These are phyloP conservation scores for Tulasnella sp. DNA, from an alignment of 768 basidiomycete species.

Conservation along the genomic window DNA sequence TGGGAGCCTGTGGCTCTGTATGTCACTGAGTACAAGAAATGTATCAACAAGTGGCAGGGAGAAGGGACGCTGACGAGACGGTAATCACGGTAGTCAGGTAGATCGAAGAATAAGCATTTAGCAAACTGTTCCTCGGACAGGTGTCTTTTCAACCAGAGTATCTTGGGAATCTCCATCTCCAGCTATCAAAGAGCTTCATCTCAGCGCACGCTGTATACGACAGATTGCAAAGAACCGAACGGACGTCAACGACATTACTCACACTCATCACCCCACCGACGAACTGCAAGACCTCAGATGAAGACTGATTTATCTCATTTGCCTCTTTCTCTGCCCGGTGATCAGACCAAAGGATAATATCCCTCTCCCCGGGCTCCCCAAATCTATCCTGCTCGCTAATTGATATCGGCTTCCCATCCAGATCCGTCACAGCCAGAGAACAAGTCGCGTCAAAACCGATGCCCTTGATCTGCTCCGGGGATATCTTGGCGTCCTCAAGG, in stretches of 20 bases:
- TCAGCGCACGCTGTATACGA: constrained; percentile 11
- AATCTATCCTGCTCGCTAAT: constrained; percentile 59
- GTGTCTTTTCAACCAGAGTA: constrained; percentile 88
- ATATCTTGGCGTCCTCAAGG: constrained; percentile 35
- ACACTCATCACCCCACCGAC: constrained; percentile 96
- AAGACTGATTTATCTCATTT: constrained; percentile 73
- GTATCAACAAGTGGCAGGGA: background rate
- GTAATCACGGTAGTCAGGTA: constrained; percentile 65
- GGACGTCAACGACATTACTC: constrained; percentile 24
- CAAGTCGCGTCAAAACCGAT: constrained; percentile 95
- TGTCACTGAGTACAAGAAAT: constrained; percentile 40
- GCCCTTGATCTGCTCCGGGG: constrained; percentile 61
- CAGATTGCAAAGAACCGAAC: constrained; percentile 1
- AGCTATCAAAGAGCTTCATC: constrained; percentile 39
- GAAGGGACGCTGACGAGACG: constrained; percentile 14
- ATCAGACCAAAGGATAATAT: constrained; percentile 94
- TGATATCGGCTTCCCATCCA: constrained; percentile 57
- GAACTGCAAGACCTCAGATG: constrained; percentile 79
- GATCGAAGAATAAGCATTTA: constrained; percentile 73
- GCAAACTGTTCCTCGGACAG: constrained; percentile 65
- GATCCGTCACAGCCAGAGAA: constrained; percentile 77
- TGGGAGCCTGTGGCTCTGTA: constrained; percentile 74
- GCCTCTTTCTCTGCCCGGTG: constrained; percentile 91
- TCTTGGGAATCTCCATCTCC: constrained; percentile 98
- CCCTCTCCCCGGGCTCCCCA: constrained; percentile 59